Percentiles rank a stretch among this genome's conserved stretches.
phyloP scores from a whole-genome alignment of 805 yeast genomes.

The Teunomyces barrocoloradensis region DNA sequence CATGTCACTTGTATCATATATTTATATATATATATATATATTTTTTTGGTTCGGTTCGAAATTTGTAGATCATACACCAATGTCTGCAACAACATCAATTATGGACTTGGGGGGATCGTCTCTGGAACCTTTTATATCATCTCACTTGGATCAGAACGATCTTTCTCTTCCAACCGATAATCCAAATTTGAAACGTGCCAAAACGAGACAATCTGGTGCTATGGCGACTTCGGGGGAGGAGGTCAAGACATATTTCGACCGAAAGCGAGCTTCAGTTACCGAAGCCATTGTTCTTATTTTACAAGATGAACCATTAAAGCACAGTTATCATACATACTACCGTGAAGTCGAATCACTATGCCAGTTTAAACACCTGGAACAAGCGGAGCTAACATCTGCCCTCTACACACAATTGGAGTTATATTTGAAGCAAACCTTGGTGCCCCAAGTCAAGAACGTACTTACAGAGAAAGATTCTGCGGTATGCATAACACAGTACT shows the following conservation, averaged over 20 bases:
- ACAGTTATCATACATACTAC: constrained; percentile 25
- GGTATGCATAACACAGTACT: neutral
- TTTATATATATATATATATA: neutral
- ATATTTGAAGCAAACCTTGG: constrained; percentile 8
- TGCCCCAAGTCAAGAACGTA: constrained; percentile 2
- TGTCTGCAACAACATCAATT: neutral
- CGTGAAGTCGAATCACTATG: constrained; percentile 32
- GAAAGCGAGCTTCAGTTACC: constrained; percentile 5
- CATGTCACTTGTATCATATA: constrained; percentile 2
- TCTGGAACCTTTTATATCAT: neutral
- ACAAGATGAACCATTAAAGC: constrained; percentile 11
- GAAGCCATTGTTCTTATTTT: constrained; percentile 20
- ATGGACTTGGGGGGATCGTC: constrained; percentile 1
- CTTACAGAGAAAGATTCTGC: constrained; percentile 2
- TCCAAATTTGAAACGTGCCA: neutral
- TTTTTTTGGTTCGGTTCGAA: neutral
- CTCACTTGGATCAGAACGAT: constrained; percentile 1
- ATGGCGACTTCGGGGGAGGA: neutral
- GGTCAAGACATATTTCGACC: constrained; percentile 6
- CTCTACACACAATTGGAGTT: constrained; percentile 18
- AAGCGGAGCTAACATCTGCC: constrained; percentile 23
- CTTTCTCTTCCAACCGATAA: neutral
- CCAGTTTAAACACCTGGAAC: constrained; percentile 30
- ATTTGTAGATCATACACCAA: neutral
- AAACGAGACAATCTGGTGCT: neutral